A percentile compares a stretch with the other conserved stretches of the same genome.
These are phyloP conservation scores for Perkinsus marinus DNA, from an alignment of 169 alveolate genomes.

Conservation along the genomic window DNA sequence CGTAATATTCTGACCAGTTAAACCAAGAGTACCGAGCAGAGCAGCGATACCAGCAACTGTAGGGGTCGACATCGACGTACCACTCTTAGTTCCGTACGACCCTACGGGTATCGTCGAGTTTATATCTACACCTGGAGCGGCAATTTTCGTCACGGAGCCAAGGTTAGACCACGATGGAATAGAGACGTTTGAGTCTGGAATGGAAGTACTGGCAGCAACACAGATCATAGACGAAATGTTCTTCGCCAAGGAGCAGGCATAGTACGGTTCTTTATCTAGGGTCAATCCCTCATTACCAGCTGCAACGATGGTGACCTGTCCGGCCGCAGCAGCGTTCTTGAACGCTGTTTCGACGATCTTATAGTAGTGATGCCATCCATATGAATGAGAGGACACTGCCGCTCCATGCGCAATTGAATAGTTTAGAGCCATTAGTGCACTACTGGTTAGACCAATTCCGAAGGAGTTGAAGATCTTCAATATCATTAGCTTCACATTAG, in stretches of 20 bases:
- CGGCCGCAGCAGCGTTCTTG: slow-evolving; percentile 18
- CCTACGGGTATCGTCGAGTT: slow-evolving; percentile 11
- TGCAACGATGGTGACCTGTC: slow-evolving; percentile 17
- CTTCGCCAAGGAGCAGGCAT: slow-evolving; percentile 17
- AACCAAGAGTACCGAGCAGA: background rate
- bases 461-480: too few species aligned
- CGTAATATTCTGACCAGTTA: background rate
- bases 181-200: background rate
- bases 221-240: slow-evolving; percentile 13
- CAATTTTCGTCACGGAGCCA: slow-evolving; percentile 21
- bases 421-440: slow-evolving; percentile 19
- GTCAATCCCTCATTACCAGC: slow-evolving; percentile 19
- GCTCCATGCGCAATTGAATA: slow-evolving; percentile 27
- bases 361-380: slow-evolving; percentile 11
- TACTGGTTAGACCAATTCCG: slow-evolving; percentile 20
- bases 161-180: slow-evolving; percentile 16
- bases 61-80: slow-evolving; percentile 33
- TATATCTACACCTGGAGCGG: slow-evolving; percentile 29
- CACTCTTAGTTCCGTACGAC: slow-evolving; percentile 11
- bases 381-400: slow-evolving; percentile 1
- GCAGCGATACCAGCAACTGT: slow-evolving; percentile 16
- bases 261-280: slow-evolving; percentile 13
- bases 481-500: too few species aligned
- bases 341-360: slow-evolving; percentile 19
- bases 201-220: slow-evolving; percentile 11